Percentiles rank a stretch among this genome's conserved stretches.
These are phyloP conservation scores for Phytopythium sindhum DNA, from an alignment of 352 stramenopile genomes.

Conservation along the genomic window DNA sequence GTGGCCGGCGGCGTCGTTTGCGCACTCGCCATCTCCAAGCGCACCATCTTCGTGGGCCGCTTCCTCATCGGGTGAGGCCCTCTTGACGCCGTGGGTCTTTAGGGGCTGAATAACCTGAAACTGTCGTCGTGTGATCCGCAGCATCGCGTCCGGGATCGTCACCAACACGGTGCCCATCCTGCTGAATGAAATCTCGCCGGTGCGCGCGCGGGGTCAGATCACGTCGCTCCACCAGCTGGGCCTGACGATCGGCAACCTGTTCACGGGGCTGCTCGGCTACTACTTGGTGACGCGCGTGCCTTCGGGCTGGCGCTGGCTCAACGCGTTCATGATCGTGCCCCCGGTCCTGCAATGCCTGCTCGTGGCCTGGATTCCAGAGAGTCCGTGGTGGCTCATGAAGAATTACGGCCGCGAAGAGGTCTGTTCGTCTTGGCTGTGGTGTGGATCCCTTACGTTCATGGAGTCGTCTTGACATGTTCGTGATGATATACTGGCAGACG, in stretches of 20 bases:
- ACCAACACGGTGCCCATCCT: constrained; percentile 84
- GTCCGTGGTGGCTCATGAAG: constrained; percentile 88
- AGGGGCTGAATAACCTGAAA: background rate
- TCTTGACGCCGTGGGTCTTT: background rate
- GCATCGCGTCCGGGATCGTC: constrained; percentile 65
- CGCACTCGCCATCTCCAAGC: constrained; percentile 55
- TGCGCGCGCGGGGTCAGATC: constrained; percentile 60
- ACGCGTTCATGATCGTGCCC: constrained; percentile 65
- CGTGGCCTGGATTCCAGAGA: constrained; percentile 73
- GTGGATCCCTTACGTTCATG: background rate
- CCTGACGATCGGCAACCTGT: constrained; percentile 86
- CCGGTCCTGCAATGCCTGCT: constrained; percentile 57
- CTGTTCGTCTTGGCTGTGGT: background rate
- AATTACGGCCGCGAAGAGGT: constrained; percentile 46
- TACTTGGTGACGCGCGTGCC: constrained; percentile 73
- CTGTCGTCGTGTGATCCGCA: background rate
- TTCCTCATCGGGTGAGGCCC: constrained; percentile 43
- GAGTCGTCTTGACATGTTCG: background rate
- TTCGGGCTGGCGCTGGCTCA: constrained; percentile 84
- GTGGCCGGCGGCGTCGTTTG: constrained; percentile 51
- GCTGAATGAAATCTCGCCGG: constrained; percentile 78
- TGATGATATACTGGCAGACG: constrained; percentile 10
- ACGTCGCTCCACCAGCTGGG: constrained; percentile 86
- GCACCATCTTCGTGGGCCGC: constrained; percentile 51
- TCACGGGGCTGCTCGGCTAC: constrained; percentile 70